These are phyloP conservation scores for Meyerozyma smithsonii DNA, from an alignment of 1,139 yeast genomes.

Conservation along the genomic window DNA sequence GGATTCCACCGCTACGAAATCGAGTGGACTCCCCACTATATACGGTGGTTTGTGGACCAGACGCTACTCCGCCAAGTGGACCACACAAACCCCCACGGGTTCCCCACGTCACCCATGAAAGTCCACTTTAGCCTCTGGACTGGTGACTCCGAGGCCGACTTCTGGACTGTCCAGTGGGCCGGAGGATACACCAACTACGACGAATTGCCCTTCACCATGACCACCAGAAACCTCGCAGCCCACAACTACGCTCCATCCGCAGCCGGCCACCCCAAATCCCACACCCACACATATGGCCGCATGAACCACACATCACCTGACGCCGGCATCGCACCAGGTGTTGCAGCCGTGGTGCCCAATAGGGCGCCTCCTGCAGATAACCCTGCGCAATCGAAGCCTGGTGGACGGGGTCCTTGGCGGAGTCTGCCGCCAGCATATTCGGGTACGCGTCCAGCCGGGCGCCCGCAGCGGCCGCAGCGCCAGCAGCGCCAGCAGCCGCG, in stretches of 20 bases:
- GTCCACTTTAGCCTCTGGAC: slow-evolving; percentile 14
- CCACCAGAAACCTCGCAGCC: slow-evolving; percentile 23
- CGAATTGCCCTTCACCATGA: slow-evolving; percentile 36
- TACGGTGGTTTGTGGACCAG: slow-evolving; percentile 32
- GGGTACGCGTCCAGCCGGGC: too few species aligned
- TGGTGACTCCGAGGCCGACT: slow-evolving; percentile 41
- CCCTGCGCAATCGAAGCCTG: too few species aligned
- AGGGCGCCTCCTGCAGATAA: too few species aligned
- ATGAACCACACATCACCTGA: not conserved
- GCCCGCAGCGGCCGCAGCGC: too few species aligned
- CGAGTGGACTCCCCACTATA: slow-evolving; percentile 34
- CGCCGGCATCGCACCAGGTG: too few species aligned
- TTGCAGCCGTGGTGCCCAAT: not conserved
- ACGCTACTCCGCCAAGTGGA: slow-evolving; percentile 20
- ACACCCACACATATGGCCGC: slow-evolving; percentile 24
- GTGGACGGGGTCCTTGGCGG: too few species aligned
- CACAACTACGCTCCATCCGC: slow-evolving; percentile 33
- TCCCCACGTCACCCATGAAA: slow-evolving; percentile 35
- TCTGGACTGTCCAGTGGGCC: slow-evolving; percentile 42
- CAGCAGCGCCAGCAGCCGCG: too few species aligned
- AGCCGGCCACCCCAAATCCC: slow-evolving; percentile 32
- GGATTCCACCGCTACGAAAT: slow-evolving; percentile 27
- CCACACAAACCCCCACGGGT: slow-evolving; percentile 23
- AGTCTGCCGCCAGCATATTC: too few species aligned
- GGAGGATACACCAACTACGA: slow-evolving; percentile 38